Conservation (phyloP, 345 rosid species). For the Heritiera littoralis region DNA sequence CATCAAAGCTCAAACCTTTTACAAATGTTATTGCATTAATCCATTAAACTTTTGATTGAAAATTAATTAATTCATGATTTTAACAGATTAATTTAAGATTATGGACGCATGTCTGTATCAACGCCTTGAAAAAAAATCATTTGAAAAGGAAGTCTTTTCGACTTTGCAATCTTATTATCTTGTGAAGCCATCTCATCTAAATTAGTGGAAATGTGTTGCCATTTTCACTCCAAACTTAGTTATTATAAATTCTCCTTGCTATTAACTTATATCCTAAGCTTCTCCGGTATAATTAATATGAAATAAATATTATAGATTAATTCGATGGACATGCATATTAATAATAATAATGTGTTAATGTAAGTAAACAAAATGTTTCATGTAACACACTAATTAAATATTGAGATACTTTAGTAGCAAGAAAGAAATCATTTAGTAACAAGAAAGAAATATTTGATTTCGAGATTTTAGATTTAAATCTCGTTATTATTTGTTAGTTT, state of each 20-base stretch:
- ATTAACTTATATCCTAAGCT: background rate
- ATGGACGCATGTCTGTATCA: too few species aligned
- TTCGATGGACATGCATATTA: background rate
- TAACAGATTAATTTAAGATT: too few species aligned
- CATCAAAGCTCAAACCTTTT: background rate
- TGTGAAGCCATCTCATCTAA: background rate
- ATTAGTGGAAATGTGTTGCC: background rate
- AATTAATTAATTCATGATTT: background rate
- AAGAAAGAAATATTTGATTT: too few species aligned
- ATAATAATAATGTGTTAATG: conserved; percentile 2
- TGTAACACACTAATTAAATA: background rate
- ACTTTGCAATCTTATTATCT: background rate
- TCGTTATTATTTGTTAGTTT: too few species aligned
- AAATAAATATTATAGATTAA: background rate
- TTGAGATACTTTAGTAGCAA: too few species aligned
- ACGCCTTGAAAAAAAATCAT: too few species aligned
- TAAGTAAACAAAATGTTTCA: conserved; percentile 1
- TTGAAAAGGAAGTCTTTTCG: too few species aligned
- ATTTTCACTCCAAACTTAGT: background rate
- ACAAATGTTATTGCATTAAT: too few species aligned
- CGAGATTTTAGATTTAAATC: too few species aligned
- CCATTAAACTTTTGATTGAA: background rate
- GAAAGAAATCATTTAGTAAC: too few species aligned
- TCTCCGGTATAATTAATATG: background rate
- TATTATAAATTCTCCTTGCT: background rate